These are phyloP conservation scores for Populus pruinosa DNA, from an alignment of 345 rosid species.

Conservation along the genomic window DNA sequence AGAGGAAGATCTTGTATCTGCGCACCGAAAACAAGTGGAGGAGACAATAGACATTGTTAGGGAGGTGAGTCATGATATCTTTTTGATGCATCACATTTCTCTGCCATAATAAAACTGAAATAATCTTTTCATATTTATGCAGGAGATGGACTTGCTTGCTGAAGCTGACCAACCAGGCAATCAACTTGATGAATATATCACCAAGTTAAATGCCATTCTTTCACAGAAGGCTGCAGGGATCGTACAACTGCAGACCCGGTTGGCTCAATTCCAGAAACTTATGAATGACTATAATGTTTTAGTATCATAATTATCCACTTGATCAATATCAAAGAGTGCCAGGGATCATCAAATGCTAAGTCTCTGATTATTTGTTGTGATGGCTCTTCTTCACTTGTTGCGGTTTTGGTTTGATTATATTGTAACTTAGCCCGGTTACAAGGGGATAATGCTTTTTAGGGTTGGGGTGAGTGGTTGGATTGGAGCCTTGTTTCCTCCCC, in stretches of 20 bases:
- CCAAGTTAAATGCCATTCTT: conserved; percentile 47
- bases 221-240: conserved; percentile 62
- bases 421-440: neutral
- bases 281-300: conserved; percentile 47
- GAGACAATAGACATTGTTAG: conserved; percentile 48
- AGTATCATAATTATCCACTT: conserved; percentile 27
- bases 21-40: conserved; percentile 55
- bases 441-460: neutral
- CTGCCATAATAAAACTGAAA: neutral
- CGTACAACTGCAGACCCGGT: conserved; percentile 41
- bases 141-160: conserved; percentile 63
- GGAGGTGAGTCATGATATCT: conserved; percentile 34
- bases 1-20: conserved; percentile 58
- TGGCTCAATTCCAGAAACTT: conserved; percentile 52
- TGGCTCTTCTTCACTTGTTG: no score
- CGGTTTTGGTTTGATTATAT: neutral
- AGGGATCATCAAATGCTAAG: neutral
- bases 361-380: no score
- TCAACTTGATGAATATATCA: conserved; percentile 48
- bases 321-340: conserved; percentile 4
- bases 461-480: neutral
- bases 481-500: neutral
- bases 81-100: neutral
- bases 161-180: conserved; percentile 67
- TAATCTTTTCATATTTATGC: conserved; percentile 12